Evolutionary conservation across 192 early-diverging fungal species (phyloP), one percentile per base, ranked within the genome.

Genomic region (Backusella australiensis): DNA sequence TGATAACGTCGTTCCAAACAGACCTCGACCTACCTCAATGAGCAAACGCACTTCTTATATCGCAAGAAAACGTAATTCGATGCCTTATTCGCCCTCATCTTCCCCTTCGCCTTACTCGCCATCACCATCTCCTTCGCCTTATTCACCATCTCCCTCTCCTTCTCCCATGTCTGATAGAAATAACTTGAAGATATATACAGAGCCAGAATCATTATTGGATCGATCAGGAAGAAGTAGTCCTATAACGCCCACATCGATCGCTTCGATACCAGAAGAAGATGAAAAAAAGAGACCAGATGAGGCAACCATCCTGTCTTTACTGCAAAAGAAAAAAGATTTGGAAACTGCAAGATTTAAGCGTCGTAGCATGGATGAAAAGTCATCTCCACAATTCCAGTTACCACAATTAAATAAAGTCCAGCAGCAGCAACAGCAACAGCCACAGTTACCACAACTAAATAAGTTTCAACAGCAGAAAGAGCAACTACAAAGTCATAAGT

Each of bases 1-100:
- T 23, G 78, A 80, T 42, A 80, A 83, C 21, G 68, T 71, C 42
- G 76, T 81, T 34, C 73, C 76, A 15, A 74, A 67, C 49, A 39
- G 78, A 72, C 49, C 80, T 70, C 63, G 76, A 9, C 80, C 76
- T 0, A 52, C 69, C 4, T 81, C 80, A 14, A 41, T 75, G 56
- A 74, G 44, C 2, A 72, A 81, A 32, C 76, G 76, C n/a, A 74
- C 63, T 41, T 44, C 63, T 42, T 77, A 76, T 9, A 65, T 72
- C 12, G 12, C 72, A 49, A 69, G 79, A 36, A 73, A 39, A 32
- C 38, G 75, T 38, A 75, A 34, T 46, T 56, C 72, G 12, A 75
- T 36, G 14, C 65, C 74, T 34, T 69, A 71, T n/a, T 35, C 59
- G n/a, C 49, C 75, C 5, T 69, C 76, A 5, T 35, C 56, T 36